A percentile compares a stretch with the other conserved stretches of the same genome.
These are phyloP conservation scores for Penicillium sp. DNA, from an alignment of 2,329 filamentous ascomycete species.

Conservation along the genomic window DNA sequence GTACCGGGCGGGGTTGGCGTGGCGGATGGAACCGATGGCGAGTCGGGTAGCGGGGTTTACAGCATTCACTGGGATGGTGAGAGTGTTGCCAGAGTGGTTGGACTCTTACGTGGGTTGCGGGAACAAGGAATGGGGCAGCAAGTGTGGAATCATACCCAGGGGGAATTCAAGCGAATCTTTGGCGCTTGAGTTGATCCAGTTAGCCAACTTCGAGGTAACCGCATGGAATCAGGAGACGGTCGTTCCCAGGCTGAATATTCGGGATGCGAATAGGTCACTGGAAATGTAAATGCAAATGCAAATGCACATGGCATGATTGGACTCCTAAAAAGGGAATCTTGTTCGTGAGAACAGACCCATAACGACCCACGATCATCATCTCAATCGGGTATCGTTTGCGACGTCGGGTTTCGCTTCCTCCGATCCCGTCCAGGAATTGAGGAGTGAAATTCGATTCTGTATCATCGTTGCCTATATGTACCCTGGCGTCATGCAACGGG, in stretches of 20 bases:
- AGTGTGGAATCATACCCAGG: neutral
- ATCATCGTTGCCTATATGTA: neutral
- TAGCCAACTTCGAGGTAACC: too few relatives aligned
- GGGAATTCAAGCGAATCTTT: neutral
- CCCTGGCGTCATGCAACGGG: neutral
- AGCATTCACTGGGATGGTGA: neutral
- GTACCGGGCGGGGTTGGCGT: neutral
- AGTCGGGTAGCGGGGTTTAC: neutral
- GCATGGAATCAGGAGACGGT: too few relatives aligned
- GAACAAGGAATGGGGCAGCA: neutral
- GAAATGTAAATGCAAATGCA: neutral
- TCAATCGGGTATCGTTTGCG: constrained; percentile 4
- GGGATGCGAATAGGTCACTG: too few relatives aligned
- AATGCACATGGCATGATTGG: neutral
- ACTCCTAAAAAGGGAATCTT: neutral
- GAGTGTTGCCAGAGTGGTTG: neutral
- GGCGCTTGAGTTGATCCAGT: neutral
- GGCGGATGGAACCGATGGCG: neutral
- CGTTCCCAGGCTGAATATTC: too few relatives aligned
- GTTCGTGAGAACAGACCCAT: neutral
- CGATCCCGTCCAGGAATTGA: neutral
- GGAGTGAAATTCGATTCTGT: neutral
- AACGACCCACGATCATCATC: neutral
- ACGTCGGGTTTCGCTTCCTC: neutral
- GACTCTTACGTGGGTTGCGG: neutral